Percentiles rank a stretch among this genome's conserved stretches.
phyloP scores from a whole-genome alignment of 768 basidiomycete species.

The Daedaleopsis nitida region DNA sequence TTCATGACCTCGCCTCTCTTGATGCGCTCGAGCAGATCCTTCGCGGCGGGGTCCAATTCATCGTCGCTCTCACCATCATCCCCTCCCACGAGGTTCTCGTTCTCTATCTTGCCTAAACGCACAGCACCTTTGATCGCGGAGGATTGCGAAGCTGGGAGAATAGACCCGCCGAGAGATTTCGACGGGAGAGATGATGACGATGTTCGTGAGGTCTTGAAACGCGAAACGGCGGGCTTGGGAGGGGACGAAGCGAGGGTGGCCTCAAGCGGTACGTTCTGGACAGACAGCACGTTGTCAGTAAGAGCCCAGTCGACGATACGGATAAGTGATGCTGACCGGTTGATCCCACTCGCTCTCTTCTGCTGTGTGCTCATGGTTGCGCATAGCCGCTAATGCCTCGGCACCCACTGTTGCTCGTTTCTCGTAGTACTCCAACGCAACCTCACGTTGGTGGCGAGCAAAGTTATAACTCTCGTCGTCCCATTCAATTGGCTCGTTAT shows the following conservation, averaged over 20 bases:
- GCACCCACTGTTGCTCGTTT: conserved; percentile 60
- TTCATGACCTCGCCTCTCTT: conserved; percentile 34
- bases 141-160: conserved; percentile 32
- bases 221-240: conserved; percentile 57
- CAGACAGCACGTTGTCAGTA: background rate
- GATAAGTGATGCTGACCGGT: conserved; percentile 36
- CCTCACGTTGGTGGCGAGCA: conserved; percentile 72
- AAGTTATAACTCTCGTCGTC: conserved; percentile 61
- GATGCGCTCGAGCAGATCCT: conserved; percentile 30
- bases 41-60: conserved; percentile 26
- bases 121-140: conserved; percentile 29
- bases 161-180: conserved; percentile 31
- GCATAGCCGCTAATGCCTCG: conserved; percentile 53
- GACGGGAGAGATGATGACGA: conserved; percentile 25
- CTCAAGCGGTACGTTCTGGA: conserved; percentile 47
- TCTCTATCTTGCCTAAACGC: conserved; percentile 32
- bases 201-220: conserved; percentile 59
- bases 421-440: conserved; percentile 69
- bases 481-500: conserved; percentile 45
- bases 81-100: conserved; percentile 30
- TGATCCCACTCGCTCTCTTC: conserved; percentile 45
- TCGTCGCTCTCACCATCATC: conserved; percentile 34
- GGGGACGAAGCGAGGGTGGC: conserved; percentile 39
- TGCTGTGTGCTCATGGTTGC: conserved; percentile 43
- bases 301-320: background rate